These are phyloP conservation scores for Colletotrichum viniferum DNA, from an alignment of 2,329 filamentous ascomycete species.

Conservation along the genomic window DNA sequence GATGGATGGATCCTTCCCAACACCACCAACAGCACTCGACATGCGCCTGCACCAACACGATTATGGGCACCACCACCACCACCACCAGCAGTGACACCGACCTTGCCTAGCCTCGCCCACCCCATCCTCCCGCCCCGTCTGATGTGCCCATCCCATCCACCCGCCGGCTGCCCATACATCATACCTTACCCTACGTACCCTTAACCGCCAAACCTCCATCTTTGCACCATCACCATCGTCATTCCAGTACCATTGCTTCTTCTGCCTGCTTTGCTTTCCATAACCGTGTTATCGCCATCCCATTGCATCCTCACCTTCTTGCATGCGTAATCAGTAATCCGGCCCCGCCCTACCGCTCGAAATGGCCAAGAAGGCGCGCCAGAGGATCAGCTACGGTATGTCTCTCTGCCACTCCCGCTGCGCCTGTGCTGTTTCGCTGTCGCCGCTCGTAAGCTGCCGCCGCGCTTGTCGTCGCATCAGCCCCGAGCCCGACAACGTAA, in stretches of 20 bases:
- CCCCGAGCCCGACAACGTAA: background rate
- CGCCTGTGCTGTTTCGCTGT: background rate
- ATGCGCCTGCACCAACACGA: background rate
- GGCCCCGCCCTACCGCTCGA: conserved; percentile 14
- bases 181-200: background rate
- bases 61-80: background rate
- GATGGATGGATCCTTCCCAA: conserved; percentile 4
- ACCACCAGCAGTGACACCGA: background rate
- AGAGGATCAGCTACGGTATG: conserved; percentile 74
- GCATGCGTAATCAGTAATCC: conserved; percentile 16
- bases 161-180: background rate
- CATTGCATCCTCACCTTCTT: background rate
- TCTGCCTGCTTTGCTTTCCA: background rate
- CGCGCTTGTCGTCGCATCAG: background rate
- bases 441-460: background rate
- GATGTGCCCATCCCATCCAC: background rate
- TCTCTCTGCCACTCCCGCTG: background rate
- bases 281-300: background rate
- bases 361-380: conserved; percentile 72
- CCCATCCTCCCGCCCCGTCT: background rate
- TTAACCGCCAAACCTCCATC: background rate
- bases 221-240: conserved; percentile 8
- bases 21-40: background rate
- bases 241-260: background rate
- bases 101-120: background rate